A percentile compares a stretch with the other conserved stretches of the same genome.
Conservation (phyloP, 1,284 basidiomycete species). For the Thelephora terrestris region DNA sequence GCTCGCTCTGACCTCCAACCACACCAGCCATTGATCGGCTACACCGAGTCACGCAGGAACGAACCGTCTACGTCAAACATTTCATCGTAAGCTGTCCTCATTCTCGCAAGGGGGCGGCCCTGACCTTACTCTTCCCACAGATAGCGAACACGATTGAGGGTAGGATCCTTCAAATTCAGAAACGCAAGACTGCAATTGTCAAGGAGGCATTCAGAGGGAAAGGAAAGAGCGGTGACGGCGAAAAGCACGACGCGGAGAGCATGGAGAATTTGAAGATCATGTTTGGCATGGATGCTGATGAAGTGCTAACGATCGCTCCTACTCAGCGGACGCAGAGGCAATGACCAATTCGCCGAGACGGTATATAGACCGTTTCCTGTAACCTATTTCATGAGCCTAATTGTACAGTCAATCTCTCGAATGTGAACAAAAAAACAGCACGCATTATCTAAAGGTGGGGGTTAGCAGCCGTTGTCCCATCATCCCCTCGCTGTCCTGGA, state of each 20-base stretch:
- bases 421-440: too few relatives aligned
- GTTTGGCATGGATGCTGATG: conserved; percentile 33
- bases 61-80: conserved; percentile 82
- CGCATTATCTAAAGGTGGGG: too few relatives aligned
- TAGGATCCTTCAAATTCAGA: conserved; percentile 81
- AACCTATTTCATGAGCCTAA: too few relatives aligned
- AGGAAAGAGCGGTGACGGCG: conserved; percentile 15
- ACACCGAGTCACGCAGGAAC: conserved; percentile 78
- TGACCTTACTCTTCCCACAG: background rate
- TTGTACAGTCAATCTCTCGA: too few relatives aligned
- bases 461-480: too few relatives aligned
- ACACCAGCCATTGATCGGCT: conserved; percentile 66
- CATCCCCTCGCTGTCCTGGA: background rate
- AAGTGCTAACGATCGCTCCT: too few relatives aligned
- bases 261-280: conserved; percentile 71
- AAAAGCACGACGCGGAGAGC: conserved; percentile 46
- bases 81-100: conserved; percentile 58
- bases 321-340: too few relatives aligned
- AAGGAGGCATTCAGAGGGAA: conserved; percentile 65
- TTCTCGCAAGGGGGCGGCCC: background rate
- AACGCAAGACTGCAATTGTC: conserved; percentile 78
- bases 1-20: background rate
- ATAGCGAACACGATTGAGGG: conserved; percentile 68
- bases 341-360: too few relatives aligned
- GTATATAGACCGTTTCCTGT: too few relatives aligned